These are phyloP conservation scores for Zygosaccharomyces pseudorouxii DNA, from an alignment of 805 yeast genomes.

Conservation along the genomic window DNA sequence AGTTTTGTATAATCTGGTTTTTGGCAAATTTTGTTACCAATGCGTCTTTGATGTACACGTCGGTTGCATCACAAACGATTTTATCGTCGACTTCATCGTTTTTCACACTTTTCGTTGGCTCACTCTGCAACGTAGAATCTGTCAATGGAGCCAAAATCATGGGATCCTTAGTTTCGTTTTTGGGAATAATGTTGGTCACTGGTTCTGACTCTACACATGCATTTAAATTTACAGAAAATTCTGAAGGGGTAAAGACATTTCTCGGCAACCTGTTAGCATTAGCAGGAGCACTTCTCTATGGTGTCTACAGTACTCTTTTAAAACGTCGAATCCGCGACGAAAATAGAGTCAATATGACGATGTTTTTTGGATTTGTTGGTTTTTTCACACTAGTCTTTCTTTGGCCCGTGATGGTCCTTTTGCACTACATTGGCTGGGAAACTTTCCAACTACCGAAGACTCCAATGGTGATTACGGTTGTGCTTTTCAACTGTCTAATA, in stretches of 20 bases:
- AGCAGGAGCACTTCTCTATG: conserved; percentile 83
- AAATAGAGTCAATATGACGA: conserved; percentile 70
- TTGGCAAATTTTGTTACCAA: conserved; percentile 84
- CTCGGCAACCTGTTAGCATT: conserved; percentile 79
- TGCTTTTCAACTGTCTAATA: conserved; percentile 63
- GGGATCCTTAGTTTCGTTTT: conserved; percentile 66
- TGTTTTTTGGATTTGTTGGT: conserved; percentile 95
- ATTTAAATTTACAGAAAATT: conserved; percentile 11
- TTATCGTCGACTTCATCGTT: conserved; percentile 88
- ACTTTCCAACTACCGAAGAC: conserved; percentile 64
- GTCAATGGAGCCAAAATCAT: conserved; percentile 59
- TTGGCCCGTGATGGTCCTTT: conserved; percentile 76
- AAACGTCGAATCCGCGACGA: conserved; percentile 72
- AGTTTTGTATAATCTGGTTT: conserved; percentile 88
- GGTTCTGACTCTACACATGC: conserved; percentile 46
- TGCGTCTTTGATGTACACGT: conserved; percentile 80
- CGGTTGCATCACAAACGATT: conserved; percentile 92
- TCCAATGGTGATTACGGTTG: conserved; percentile 45
- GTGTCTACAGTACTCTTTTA: conserved; percentile 80
- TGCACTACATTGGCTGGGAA: conserved; percentile 65
- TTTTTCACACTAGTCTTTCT: conserved; percentile 64
- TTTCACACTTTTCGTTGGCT: conserved; percentile 83
- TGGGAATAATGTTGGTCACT: conserved; percentile 80
- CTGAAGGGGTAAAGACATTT: conserved; percentile 33
- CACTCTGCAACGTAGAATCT: conserved; percentile 62